Percentiles rank a stretch among this genome's conserved stretches.
These are phyloP conservation scores for Caloboletus firmus DNA, from an alignment of 1,284 basidiomycete genomes.

Conservation along the genomic window DNA sequence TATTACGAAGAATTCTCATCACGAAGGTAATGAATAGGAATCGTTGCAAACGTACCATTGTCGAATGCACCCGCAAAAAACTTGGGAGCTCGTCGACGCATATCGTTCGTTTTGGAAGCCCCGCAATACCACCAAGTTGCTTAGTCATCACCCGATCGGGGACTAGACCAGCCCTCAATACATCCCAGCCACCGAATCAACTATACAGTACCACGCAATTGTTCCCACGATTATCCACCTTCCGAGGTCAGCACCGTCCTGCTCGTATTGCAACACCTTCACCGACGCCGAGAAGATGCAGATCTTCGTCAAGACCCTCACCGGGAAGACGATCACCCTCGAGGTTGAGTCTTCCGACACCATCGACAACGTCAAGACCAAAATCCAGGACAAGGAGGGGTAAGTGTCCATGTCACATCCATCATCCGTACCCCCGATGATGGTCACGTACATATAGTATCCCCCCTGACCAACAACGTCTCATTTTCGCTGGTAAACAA, in stretches of 20 bases:
- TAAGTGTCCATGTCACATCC: constrained; percentile 33
- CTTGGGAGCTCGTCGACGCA: constrained; percentile 1
- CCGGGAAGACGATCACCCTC: constrained; percentile 98
- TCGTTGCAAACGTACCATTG: constrained; percentile 12
- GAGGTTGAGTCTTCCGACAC: constrained; percentile 92
- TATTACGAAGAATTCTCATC: constrained; percentile 54
- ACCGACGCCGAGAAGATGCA: constrained; percentile 60
- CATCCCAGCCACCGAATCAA: constrained; percentile 41
- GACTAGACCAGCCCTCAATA: constrained; percentile 30
- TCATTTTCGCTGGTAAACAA: constrained; percentile 33
- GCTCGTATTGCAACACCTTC: background rate
- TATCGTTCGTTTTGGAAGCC: background rate
- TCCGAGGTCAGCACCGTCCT: background rate
- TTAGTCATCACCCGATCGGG: background rate
- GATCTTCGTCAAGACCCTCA: constrained; percentile 95
- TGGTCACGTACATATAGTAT: constrained; percentile 13
- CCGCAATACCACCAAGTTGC: background rate
- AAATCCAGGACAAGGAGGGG: constrained; percentile 74
- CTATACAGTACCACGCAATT: constrained; percentile 43
- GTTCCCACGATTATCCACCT: constrained; percentile 26
- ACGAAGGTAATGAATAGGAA: constrained; percentile 6
- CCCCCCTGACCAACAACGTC: constrained; percentile 26
- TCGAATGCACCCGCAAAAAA: constrained; percentile 7
- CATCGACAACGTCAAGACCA: constrained; percentile 27
- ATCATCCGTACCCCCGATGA: background rate